Evolutionary conservation across 495 filamentous ascomycete species (phyloP).

Genomic region (Penicillium odoratum): DNA sequence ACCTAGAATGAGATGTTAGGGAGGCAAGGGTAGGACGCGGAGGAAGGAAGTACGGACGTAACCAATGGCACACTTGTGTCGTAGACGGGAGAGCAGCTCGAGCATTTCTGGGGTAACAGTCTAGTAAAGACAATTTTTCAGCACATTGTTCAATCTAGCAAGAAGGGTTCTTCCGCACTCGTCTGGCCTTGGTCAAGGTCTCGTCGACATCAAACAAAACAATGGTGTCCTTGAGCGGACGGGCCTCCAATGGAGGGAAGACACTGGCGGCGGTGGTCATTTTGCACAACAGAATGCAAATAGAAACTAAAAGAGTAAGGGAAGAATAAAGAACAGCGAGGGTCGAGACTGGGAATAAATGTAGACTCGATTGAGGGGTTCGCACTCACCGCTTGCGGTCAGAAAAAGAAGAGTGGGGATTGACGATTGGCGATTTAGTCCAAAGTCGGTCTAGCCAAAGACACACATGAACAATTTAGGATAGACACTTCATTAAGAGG

Average conservation of each 20-base stretch:
- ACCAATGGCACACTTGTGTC: conserved; percentile 88
- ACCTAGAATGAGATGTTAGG: conserved; percentile 37
- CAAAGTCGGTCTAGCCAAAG: conserved; percentile 2
- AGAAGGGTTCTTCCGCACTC: conserved; percentile 42
- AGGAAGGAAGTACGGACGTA: conserved; percentile 53
- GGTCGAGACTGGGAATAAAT: background rate
- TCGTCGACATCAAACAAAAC: conserved; percentile 91
- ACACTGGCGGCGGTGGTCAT: conserved; percentile 52
- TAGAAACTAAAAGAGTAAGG: background rate
- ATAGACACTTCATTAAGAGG: background rate
- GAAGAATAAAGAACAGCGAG: background rate
- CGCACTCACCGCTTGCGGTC: background rate
- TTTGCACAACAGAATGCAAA: background rate
- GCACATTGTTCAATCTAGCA: conserved; percentile 4
- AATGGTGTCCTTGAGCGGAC: conserved; percentile 86
- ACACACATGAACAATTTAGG: background rate
- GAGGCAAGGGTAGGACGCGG: background rate
- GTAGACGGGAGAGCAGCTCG: conserved; percentile 69
- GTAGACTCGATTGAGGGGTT: background rate
- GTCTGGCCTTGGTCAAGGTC: conserved; percentile 77
- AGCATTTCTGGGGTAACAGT: conserved; percentile 77
- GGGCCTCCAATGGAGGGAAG: conserved; percentile 75
- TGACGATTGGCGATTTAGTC: background rate
- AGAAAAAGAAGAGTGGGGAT: background rate
- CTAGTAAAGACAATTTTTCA: conserved; percentile 33